These are phyloP conservation scores for Paratinospora sagittata DNA, from an alignment of 164 flowering plant species.

Conservation along the genomic window DNA sequence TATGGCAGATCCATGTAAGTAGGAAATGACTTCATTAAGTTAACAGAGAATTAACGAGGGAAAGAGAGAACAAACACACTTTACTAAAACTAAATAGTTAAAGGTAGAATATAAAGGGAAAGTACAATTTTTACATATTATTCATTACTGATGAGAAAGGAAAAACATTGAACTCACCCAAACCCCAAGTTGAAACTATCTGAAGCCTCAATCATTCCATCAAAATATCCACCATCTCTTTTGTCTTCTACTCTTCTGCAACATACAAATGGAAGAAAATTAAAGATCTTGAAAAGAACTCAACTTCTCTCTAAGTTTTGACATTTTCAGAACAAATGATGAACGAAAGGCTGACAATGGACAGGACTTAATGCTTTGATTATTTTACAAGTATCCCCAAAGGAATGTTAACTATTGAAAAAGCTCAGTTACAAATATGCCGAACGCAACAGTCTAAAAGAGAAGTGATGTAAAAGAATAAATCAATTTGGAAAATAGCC, in stretches of 20 bases:
- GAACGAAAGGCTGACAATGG: neutral
- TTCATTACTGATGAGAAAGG: neutral
- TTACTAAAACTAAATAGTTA: no score
- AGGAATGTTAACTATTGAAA: neutral
- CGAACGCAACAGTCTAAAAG: no score
- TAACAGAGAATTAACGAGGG: no score
- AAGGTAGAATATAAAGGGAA: no score
- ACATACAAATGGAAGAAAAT: neutral
- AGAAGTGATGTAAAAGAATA: no score
- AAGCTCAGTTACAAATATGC: no score
- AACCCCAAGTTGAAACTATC: neutral
- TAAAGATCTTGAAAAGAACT: neutral
- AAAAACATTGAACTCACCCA: neutral
- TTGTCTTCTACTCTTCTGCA: slow-evolving; percentile 38
- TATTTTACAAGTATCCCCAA: neutral
- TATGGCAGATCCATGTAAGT: no score
- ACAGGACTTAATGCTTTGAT: neutral
- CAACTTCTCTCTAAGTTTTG: slow-evolving; percentile 9
- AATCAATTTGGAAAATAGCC: neutral
- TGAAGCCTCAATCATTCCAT: slow-evolving; percentile 14
- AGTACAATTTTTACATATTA: no score
- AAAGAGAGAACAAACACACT: neutral
- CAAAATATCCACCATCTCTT: slow-evolving; percentile 65
- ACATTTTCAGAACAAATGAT: neutral
- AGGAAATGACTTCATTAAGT: no score